Percentiles rank a stretch among this genome's conserved stretches.
Conservation (phyloP, 2,329 filamentous ascomycete species). For the Fusarium musae region DNA sequence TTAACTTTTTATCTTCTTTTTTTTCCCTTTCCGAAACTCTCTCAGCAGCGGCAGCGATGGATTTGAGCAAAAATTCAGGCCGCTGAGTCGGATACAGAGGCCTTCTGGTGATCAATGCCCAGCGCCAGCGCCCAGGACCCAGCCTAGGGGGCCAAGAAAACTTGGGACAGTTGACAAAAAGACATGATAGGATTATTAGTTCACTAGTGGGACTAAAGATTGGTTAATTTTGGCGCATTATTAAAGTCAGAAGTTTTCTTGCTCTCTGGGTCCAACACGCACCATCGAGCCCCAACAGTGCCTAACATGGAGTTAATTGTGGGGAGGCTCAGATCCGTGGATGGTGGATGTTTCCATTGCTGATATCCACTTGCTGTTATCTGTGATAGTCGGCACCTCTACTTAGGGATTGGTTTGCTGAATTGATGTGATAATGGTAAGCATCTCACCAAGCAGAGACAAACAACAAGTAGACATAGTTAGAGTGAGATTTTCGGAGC, state of each 20-base stretch:
- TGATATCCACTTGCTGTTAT: slow-evolving; percentile 27
- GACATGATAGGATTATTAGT: not conserved
- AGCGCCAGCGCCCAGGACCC: not conserved
- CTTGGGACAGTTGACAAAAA: not conserved
- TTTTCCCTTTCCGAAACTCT: slow-evolving; percentile 18
- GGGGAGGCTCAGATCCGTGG: slow-evolving; percentile 17
- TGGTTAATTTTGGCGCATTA: not conserved
- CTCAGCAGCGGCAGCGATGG: slow-evolving; percentile 28
- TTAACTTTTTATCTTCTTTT: slow-evolving; percentile 34
- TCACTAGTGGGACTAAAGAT: not conserved
- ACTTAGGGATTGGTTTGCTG: slow-evolving; percentile 2
- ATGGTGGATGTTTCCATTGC: slow-evolving; percentile 2
- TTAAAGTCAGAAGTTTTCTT: not conserved
- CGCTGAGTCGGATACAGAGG: slow-evolving; percentile 29
- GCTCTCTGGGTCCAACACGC: slow-evolving; percentile 14
- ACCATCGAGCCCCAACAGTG: slow-evolving; percentile 30
- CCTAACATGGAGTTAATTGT: slow-evolving; percentile 34
- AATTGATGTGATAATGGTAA: slow-evolving; percentile 28
- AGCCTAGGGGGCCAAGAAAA: not conserved
- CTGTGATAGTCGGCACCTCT: not conserved
- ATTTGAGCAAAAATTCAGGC: slow-evolving; percentile 25
- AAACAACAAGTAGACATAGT: not conserved
- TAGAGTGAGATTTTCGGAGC: not conserved
- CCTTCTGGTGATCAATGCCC: slow-evolving; percentile 42
- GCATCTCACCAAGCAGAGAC: slow-evolving; percentile 10